Conservation (phyloP, 352 stramenopile species). For the Phytophthora pistaciae region DNA sequence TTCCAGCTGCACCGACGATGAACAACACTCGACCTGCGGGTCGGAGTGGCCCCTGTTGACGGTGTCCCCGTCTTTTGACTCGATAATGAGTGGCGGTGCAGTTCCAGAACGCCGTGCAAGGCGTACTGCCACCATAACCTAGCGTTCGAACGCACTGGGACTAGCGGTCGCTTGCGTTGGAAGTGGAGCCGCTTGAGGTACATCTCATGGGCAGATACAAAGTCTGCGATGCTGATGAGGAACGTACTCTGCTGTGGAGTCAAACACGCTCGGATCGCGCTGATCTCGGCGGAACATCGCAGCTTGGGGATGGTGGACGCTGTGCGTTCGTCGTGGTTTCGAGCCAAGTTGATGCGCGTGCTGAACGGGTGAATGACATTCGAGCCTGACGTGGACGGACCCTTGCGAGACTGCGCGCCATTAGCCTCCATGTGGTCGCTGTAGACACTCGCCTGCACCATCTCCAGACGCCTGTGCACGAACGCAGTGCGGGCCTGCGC, state of each 20-base stretch:
- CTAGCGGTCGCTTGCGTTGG: constrained; percentile 64
- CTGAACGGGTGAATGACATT: constrained; percentile 86
- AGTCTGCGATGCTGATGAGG: constrained; percentile 80
- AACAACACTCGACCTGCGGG: constrained; percentile 15
- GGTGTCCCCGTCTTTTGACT: constrained; percentile 14
- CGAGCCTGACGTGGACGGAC: constrained; percentile 30
- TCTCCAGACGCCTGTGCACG: constrained; percentile 78
- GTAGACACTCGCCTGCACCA: constrained; percentile 70
- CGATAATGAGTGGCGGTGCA: constrained; percentile 41
- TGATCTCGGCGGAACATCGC: constrained; percentile 76
- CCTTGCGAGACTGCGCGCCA: constrained; percentile 9
- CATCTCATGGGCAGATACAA: constrained; percentile 80
- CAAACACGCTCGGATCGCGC: constrained; percentile 70
- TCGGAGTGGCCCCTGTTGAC: background rate
- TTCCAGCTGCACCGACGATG: constrained; percentile 60
- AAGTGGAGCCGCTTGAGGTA: constrained; percentile 88
- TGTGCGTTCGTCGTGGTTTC: constrained; percentile 81
- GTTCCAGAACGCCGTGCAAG: constrained; percentile 68
- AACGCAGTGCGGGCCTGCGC: constrained; percentile 82
- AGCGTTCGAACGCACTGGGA: constrained; percentile 56
- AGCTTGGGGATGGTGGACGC: constrained; percentile 73
- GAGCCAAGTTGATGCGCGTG: constrained; percentile 76
- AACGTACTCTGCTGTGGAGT: constrained; percentile 83
- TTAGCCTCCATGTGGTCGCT: constrained; percentile 53
- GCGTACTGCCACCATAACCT: constrained; percentile 85